Evolutionary conservation across 1,284 basidiomycete species (phyloP).

Genomic region (Vanrija sp.): DNA sequence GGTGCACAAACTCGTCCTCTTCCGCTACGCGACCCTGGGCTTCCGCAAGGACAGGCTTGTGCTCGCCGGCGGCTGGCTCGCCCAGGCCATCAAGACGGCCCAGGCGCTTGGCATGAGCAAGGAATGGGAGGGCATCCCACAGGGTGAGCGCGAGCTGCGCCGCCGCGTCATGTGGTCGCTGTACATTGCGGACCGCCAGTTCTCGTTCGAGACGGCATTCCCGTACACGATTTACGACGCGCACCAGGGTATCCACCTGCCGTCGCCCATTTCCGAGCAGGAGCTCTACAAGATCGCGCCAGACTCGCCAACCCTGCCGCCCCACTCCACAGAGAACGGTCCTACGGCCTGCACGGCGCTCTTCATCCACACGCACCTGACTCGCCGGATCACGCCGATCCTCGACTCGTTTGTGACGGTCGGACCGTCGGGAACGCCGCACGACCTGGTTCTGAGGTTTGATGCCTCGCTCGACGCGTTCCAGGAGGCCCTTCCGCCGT

Average conservation of each 20-base stretch:
- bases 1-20: conserved; percentile 39
- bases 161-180: conserved; percentile 44
- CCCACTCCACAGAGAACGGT: conserved; percentile 30
- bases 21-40: conserved; percentile 34
- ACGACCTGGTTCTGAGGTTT: conserved; percentile 36
- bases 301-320: conserved; percentile 27
- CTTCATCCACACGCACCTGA: conserved; percentile 41
- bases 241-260: conserved; percentile 39
- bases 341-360: conserved; percentile 38
- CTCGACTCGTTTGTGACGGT: conserved; percentile 41
- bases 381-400: conserved; percentile 35
- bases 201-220: conserved; percentile 39
- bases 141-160: conserved; percentile 39
- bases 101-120: conserved; percentile 42
- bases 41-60: conserved; percentile 26
- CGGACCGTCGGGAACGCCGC: conserved; percentile 29
- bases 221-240: conserved; percentile 44
- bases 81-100: conserved; percentile 41
- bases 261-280: conserved; percentile 38
- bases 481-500: conserved; percentile 41
- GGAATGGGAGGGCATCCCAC: conserved; percentile 41
- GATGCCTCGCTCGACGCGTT: conserved; percentile 38
- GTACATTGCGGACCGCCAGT: conserved; percentile 39
- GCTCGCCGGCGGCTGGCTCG: conserved; percentile 33
- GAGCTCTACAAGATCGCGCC: conserved; percentile 36